These are phyloP conservation scores for Nicotiana attenuata DNA, from an alignment of 257 asterid genomes.

Conservation along the genomic window DNA sequence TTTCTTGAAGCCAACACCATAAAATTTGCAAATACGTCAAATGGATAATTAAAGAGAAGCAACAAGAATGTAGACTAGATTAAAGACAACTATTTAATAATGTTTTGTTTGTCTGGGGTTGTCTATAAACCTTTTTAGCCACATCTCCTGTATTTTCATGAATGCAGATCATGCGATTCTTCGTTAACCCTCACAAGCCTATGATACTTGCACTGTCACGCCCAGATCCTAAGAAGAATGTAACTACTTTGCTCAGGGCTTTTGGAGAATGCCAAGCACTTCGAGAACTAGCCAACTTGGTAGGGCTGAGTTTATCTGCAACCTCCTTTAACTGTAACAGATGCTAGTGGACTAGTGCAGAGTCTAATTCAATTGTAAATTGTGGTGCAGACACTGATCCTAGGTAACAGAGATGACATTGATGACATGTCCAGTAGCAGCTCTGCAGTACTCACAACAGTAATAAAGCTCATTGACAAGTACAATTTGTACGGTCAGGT, in stretches of 20 bases:
- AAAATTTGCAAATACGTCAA: neutral
- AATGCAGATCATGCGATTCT: conserved; percentile 58
- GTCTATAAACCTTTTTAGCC: conserved; percentile 3
- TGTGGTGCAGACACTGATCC: conserved; percentile 47
- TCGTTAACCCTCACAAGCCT: conserved; percentile 67
- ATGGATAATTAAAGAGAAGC: conserved; percentile 4
- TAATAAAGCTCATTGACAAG: conserved; percentile 57
- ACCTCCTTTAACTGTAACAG: neutral
- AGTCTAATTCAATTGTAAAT: neutral
- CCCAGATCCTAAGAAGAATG: conserved; percentile 67
- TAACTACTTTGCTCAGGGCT: conserved; percentile 61
- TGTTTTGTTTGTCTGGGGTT: neutral
- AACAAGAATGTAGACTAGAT: neutral
- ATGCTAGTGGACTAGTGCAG: neutral
- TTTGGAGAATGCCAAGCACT: conserved; percentile 66
- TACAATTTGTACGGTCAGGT: conserved; percentile 59
- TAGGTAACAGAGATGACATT: conserved; percentile 64
- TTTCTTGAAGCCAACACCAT: neutral
- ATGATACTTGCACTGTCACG: conserved; percentile 70
- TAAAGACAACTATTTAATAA: neutral
- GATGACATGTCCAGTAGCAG: conserved; percentile 57
- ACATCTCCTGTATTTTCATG: conserved; percentile 11
- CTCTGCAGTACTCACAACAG: conserved; percentile 54
- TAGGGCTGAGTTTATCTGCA: conserved; percentile 18
- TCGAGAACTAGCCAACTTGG: conserved; percentile 67